These are phyloP conservation scores for Colletotrichum sublineola DNA, from an alignment of 2,329 filamentous ascomycete species.

Conservation along the genomic window DNA sequence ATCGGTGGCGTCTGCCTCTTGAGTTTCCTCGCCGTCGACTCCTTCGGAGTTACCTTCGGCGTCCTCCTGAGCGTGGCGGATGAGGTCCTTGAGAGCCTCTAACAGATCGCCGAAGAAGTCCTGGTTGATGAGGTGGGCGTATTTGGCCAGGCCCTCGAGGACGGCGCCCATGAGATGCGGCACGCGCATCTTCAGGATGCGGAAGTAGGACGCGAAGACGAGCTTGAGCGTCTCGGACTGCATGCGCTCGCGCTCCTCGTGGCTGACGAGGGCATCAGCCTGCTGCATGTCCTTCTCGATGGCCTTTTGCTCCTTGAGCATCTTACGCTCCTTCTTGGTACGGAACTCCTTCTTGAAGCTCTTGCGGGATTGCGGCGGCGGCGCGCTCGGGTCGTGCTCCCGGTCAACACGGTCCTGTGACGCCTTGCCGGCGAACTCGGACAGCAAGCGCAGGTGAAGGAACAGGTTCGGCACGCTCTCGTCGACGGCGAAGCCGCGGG, in stretches of 20 bases:
- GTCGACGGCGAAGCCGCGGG: slow-evolving; percentile 83
- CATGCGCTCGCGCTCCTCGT: slow-evolving; percentile 93
- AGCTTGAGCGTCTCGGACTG: slow-evolving; percentile 96
- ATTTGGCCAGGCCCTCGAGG: slow-evolving; percentile 92
- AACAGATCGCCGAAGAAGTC: slow-evolving; percentile 98
- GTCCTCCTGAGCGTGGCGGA: slow-evolving; percentile 77
- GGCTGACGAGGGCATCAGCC: slow-evolving; percentile 89
- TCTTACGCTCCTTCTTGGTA: slow-evolving; percentile 88
- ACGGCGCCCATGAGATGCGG: slow-evolving; percentile 96
- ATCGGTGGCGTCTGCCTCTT: slow-evolving; percentile 55
- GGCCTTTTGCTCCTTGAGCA: slow-evolving; percentile 85
- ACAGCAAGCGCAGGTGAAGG: slow-evolving; percentile 87
- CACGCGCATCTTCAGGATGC: slow-evolving; percentile 86
- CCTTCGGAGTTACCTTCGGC: slow-evolving; percentile 56
- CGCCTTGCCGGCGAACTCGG: slow-evolving; percentile 87
- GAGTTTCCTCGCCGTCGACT: slow-evolving; percentile 54
- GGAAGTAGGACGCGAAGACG: slow-evolving; percentile 95
- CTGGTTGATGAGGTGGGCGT: slow-evolving; percentile 97
- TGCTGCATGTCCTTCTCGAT: slow-evolving; percentile 94
- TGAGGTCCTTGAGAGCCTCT: slow-evolving; percentile 93
- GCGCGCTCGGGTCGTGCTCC: slow-evolving; percentile 46
- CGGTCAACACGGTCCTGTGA: slow-evolving; percentile 82
- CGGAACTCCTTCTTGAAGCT: slow-evolving; percentile 87
- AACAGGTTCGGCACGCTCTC: slow-evolving; percentile 92
- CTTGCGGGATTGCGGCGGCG: slow-evolving; percentile 63